phyloP scores from a whole-genome alignment of 176 grass and related monocot genomes.

The Rhipidocladum racemiflorum region DNA sequence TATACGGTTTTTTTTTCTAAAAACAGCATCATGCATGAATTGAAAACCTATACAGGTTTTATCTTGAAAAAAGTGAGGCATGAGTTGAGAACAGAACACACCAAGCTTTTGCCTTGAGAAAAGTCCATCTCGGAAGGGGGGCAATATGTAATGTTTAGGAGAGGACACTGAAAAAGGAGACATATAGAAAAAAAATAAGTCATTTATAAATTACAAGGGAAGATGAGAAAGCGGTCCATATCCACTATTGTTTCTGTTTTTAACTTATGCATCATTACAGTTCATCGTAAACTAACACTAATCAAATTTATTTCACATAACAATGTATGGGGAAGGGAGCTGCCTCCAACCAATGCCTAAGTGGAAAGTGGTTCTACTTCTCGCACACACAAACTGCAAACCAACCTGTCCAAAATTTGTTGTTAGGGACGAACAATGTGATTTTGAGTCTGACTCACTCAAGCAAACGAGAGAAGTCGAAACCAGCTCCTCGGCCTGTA shows the following conservation, averaged over 20 bases:
- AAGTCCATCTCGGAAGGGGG: constrained; percentile 70
- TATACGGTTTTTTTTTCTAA: background rate
- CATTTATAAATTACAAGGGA: constrained; percentile 21
- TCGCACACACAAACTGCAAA: background rate
- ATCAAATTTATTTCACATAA: background rate
- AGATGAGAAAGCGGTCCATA: background rate
- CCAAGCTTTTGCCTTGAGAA: constrained; percentile 72
- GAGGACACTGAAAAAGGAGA: constrained; percentile 66
- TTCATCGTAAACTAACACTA: background rate
- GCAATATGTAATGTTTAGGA: constrained; percentile 86
- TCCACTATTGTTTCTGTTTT: background rate
- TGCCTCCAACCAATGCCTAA: background rate
- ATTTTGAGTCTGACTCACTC: constrained; percentile 51
- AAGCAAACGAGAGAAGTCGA: constrained; percentile 81
- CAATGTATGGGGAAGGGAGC: background rate
- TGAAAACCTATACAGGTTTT: background rate
- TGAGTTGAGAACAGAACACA: constrained; percentile 44
- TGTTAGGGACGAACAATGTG: constrained; percentile 45
- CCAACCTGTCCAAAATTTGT: constrained; percentile 76
- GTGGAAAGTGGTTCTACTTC: background rate
- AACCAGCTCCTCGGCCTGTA: constrained; percentile 77
- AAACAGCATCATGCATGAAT: background rate
- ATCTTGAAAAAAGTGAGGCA: background rate
- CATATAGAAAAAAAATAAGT: constrained; percentile 28
- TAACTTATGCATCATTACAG: background rate